Base-by-base conservation (phyloP, 495 filamentous ascomycete species). In the Penicillium arizonense region DNA sequence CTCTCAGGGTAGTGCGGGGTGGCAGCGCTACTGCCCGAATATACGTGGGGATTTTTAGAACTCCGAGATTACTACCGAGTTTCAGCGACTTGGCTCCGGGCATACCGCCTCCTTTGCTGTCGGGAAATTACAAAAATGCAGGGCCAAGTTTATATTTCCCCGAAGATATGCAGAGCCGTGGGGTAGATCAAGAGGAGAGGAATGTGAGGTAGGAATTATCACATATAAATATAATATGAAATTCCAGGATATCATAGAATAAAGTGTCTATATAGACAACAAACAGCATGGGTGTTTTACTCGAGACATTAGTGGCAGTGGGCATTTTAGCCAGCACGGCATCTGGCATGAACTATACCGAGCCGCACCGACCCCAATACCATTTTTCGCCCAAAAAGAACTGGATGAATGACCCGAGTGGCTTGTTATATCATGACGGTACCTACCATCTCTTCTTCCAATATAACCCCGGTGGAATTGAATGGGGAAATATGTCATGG, bases 391-490 rank as follows among this genome's bases (percentile, higher is more conserved):
- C 81, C 1, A 71, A 73, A 3, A 55, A 58, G 28, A 62, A 72
- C 51, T 84, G 80, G 59, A 82, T 84, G 74, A 83, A 84, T 57
- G 82, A 84, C 57, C 80, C 82, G 5, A 82, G 80, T 64, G 80
- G 82, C 47, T 73, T 83, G 59, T 71, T 82, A 35, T 61, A 65
- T 45, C 47, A 50, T 30, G 53, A 72, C 45, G 69, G 65, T 1
- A 59, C 37, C 2, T 72, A 76, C 41, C 71, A 75, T 37, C 42
- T 76, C 32, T 74, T 64, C 48, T 74, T 57, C 55, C 71, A 76
- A 42, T 73, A 71, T 43, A 76, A 76, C 28, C 71, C 70, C 1
- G 62, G 53, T 10, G 67, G 68, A 18, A 61, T 51, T 1, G 40
- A 49, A 13, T 70, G 67, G 64, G 71, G 69, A 10, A 61, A 59